Base-by-base conservation (phyloP, 1,139 yeast species). In the Protomyces gravidus region DNA sequence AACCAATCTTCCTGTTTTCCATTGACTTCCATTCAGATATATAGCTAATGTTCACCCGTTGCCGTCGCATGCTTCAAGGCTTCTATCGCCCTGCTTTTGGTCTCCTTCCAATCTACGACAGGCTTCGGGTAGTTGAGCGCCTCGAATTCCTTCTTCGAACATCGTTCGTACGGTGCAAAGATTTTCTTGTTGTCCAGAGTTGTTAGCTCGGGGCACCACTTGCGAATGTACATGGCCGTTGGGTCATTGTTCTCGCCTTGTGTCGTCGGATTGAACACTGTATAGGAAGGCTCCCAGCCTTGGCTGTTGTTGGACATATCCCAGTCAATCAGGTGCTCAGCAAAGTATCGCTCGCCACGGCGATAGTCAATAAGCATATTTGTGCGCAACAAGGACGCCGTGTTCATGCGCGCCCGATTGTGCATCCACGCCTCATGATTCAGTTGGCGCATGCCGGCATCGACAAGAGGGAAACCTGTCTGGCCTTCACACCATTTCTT, bases 261-360 rank as follows among this genome's bases (percentile, higher is more conserved):
- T 1, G 77, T 67, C 64, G 75, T 75, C 21, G 83, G 82, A 65
- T 81, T 80, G 68, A 81, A 78, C 19, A 80, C 76, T 33, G 84
- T 71, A 67, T 80, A 80, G 27, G 51, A 80, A 1, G 84, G 84
- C 66, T 80, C 84, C 85, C 84, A 81, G 1, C 84, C 84, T 2
- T 81, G 82, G 57, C 77, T 75, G 66, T 81, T 81, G 52, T 81
- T 78, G 28, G 80, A 75, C 64, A 79, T 75, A 66, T 81, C 85
- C 21, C 78, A 78, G 67, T 81, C 85, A 1, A 80, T 68, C 50
- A 81, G 70, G 61, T 75, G 74, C 62, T 74, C 74, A 67, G 77
- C 73, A 66, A 81, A 81, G 71, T 76, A 80, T 27, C 72, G 70
- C 65, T 80, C 82, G 0, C 85, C 85, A 66, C 75, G 71, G 55